A percentile compares a stretch with the other conserved stretches of the same genome.
phyloP scores from a whole-genome alignment of 1,284 basidiomycete species.

The Sanguinoderma infundibulare region DNA sequence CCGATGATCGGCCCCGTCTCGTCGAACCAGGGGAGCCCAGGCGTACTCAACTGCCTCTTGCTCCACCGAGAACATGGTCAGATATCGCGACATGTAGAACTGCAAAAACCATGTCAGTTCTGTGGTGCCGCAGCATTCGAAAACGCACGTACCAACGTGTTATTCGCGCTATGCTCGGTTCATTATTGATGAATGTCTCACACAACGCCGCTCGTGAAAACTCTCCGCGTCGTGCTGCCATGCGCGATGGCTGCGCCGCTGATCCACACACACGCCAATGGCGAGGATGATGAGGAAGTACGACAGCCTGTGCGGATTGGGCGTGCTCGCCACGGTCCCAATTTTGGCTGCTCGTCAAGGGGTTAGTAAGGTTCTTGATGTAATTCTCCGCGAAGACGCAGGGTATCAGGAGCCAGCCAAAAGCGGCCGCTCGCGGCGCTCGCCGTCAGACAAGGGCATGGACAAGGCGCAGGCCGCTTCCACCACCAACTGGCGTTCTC shows the following conservation, averaged over 20 bases:
- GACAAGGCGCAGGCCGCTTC: no score
- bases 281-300: constrained; percentile 68
- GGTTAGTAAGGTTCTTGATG: no score
- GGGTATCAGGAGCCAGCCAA: no score
- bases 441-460: no score
- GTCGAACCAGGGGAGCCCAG: constrained; percentile 64
- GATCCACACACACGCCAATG: constrained; percentile 63
- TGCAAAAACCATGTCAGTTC: constrained; percentile 31
- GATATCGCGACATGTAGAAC: constrained; percentile 77
- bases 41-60: constrained; percentile 68
- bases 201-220: constrained; percentile 62
- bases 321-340: constrained; percentile 65
- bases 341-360: constrained; percentile 53
- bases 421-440: no score
- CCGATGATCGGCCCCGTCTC: no score
- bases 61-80: constrained; percentile 70
- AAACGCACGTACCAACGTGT: constrained; percentile 56
- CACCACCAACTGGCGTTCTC: no score
- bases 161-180: constrained; percentile 67
- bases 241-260: constrained; percentile 47
- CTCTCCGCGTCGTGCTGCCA: constrained; percentile 58
- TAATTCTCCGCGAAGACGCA: no score
- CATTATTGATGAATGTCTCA: constrained; percentile 64
- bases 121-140: not conserved
- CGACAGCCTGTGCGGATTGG: constrained; percentile 64